Conservation (phyloP, 768 basidiomycete species). For the Rhodotorula paludigena region DNA sequence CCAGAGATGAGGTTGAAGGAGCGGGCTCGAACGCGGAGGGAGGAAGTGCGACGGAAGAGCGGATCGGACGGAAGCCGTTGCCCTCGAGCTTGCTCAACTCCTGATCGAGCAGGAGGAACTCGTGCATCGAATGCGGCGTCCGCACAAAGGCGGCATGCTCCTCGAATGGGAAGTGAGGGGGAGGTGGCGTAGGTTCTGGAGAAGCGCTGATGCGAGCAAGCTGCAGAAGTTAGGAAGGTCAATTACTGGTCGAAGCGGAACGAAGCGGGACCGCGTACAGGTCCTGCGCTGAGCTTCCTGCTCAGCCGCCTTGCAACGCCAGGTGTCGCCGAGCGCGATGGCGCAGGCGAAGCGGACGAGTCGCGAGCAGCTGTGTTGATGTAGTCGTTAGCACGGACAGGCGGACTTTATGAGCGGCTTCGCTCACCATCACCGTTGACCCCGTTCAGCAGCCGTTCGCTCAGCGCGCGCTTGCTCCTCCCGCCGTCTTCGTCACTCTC, state of each 20-base stretch:
- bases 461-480: slow-evolving; percentile 23
- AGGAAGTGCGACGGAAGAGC: slow-evolving; percentile 14
- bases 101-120: slow-evolving; percentile 33
- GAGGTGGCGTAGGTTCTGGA: slow-evolving; percentile 2
- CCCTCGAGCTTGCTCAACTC: slow-evolving; percentile 32
- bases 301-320: neutral
- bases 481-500: slow-evolving; percentile 34
- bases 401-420: too few relatives aligned
- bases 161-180: slow-evolving; percentile 23
- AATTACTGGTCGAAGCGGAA: accelerated
- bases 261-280: neutral
- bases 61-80: slow-evolving; percentile 9
- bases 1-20: neutral
- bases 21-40: slow-evolving; percentile 9
- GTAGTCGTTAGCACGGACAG: neutral
- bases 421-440: slow-evolving; percentile 29
- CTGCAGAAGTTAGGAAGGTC: neutral
- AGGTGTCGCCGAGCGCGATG: slow-evolving; percentile 13
- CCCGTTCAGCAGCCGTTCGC: slow-evolving; percentile 24
- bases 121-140: slow-evolving; percentile 29
- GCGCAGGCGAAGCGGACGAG: slow-evolving; percentile 25
- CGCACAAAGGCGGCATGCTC: slow-evolving; percentile 34
- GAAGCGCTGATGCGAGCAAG: slow-evolving; percentile 25
- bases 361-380: slow-evolving; percentile 9
- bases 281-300: slow-evolving; percentile 21